A percentile compares a stretch with the other conserved stretches of the same genome.
Evolutionary conservation across 805 yeast genomes (phyloP).

Genomic region (Pichia gijzeniarum): DNA sequence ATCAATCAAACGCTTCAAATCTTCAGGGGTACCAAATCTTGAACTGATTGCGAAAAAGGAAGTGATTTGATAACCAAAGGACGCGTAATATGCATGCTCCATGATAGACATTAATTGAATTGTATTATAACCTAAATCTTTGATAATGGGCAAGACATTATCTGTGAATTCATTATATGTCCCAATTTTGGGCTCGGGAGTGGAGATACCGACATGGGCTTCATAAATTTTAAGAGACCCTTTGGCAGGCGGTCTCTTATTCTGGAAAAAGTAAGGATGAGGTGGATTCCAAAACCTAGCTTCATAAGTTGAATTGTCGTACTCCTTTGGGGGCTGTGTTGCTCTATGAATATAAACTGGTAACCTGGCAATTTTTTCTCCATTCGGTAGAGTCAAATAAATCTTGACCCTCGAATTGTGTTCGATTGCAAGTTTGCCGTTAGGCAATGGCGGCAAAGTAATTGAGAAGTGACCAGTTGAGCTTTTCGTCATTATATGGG

Average conservation of each 20-base stretch:
- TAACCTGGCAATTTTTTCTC: constrained; percentile 67
- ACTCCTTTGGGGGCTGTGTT: constrained; percentile 59
- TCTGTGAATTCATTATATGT: constrained; percentile 78
- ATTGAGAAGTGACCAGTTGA: constrained; percentile 67
- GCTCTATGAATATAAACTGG: constrained; percentile 90
- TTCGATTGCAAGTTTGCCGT: constrained; percentile 58
- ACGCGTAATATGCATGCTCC: constrained; percentile 98
- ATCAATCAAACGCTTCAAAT: constrained; percentile 82
- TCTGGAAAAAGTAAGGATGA: constrained; percentile 48
- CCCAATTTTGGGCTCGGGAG: constrained; percentile 82
- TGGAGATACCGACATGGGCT: constrained; percentile 92
- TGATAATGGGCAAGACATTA: constrained; percentile 77
- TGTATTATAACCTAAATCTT: constrained; percentile 82
- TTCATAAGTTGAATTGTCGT: constrained; percentile 52
- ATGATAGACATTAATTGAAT: constrained; percentile 95
- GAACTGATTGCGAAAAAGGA: constrained; percentile 87
- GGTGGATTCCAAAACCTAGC: constrained; percentile 91
- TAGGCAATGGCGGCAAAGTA: constrained; percentile 43
- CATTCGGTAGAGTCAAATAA: constrained; percentile 55
- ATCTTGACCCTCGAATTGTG: constrained; percentile 80
- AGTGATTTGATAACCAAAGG: constrained; percentile 96
- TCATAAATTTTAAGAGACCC: constrained; percentile 73
- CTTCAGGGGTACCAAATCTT: constrained; percentile 93
- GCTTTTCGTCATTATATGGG: constrained; percentile 53
- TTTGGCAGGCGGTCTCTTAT: constrained; percentile 55